phyloP scores from a whole-genome alignment of 495 filamentous ascomycete species.

The Daldinia childiae region DNA sequence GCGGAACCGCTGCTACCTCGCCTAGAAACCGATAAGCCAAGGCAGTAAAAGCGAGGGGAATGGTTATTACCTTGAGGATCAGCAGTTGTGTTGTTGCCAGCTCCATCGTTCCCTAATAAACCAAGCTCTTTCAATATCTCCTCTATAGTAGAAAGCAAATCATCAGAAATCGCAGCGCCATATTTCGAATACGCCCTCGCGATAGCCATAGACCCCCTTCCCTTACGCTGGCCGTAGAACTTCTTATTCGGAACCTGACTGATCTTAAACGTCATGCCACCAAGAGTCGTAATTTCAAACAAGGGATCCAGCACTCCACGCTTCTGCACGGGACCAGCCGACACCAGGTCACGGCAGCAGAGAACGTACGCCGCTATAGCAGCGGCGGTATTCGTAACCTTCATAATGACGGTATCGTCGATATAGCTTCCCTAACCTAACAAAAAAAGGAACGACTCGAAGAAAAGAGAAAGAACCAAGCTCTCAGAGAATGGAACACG shows the following conservation, averaged over 20 bases:
- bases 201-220: slow-evolving; percentile 54
- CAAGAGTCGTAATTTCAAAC: slow-evolving; percentile 47
- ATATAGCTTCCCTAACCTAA: not conserved
- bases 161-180: slow-evolving; percentile 46
- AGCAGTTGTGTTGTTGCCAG: slow-evolving; percentile 26
- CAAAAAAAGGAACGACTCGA: not conserved
- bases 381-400: slow-evolving; percentile 31
- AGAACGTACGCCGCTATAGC: slow-evolving; percentile 33
- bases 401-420: slow-evolving; percentile 17
- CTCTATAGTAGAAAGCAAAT: slow-evolving; percentile 44
- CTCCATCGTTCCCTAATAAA: slow-evolving; percentile 34
- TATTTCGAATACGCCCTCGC: slow-evolving; percentile 56
- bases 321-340: slow-evolving; percentile 38
- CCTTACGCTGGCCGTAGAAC: slow-evolving; percentile 43
- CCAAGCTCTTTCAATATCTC: slow-evolving; percentile 48
- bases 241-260: slow-evolving; percentile 53
- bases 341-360: slow-evolving; percentile 23
- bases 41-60: not conserved
- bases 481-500: not conserved
- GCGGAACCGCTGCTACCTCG: slow-evolving; percentile 52
- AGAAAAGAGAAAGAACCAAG: slow-evolving; percentile 1
- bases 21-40: slow-evolving; percentile 37
- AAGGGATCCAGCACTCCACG: slow-evolving; percentile 20
- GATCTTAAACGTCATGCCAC: slow-evolving; percentile 54
- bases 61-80: slow-evolving; percentile 40